Percentiles rank a stretch among this genome's conserved stretches.
phyloP scores from a whole-genome alignment of 1,139 yeast species.

The Nematodospora anomalae region DNA sequence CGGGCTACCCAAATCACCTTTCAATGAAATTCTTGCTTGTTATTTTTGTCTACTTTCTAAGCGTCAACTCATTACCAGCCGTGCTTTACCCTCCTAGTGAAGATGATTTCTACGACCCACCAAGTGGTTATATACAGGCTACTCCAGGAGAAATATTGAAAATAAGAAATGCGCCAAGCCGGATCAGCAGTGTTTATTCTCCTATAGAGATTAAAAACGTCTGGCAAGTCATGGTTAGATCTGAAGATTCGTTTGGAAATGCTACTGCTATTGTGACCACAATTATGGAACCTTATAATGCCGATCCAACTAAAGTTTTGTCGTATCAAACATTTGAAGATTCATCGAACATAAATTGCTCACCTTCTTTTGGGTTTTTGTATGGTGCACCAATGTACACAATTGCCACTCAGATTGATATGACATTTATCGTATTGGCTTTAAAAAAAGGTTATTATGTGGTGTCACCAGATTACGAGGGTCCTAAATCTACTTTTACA shows the following conservation, averaged over 20 bases:
- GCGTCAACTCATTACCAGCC: neutral
- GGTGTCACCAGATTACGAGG: constrained; percentile 28
- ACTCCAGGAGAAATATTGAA: constrained; percentile 27
- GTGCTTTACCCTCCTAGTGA: constrained; percentile 15
- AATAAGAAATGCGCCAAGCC: constrained; percentile 23
- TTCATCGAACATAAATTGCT: constrained; percentile 14
- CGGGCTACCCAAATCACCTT: too few species aligned
- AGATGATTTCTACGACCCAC: constrained; percentile 30
- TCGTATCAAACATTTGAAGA: constrained; percentile 19
- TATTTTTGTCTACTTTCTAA: neutral
- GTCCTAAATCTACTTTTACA: constrained; percentile 21
- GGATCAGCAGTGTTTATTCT: constrained; percentile 17
- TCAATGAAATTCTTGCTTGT: too few species aligned
- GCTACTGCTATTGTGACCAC: constrained; percentile 35
- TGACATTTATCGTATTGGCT: constrained; percentile 20
- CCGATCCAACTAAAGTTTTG: constrained; percentile 23
- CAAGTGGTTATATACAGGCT: constrained; percentile 25
- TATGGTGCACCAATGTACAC: constrained; percentile 14
- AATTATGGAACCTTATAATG: constrained; percentile 29
- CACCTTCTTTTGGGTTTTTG: constrained; percentile 17
- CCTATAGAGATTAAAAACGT: constrained; percentile 18
- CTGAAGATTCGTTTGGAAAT: constrained; percentile 30
- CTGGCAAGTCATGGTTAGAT: constrained; percentile 34
- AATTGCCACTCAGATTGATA: constrained; percentile 20
- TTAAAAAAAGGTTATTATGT: constrained; percentile 28